phyloP scores from a whole-genome alignment of 176 grass and related monocot species.

The Bonia amplexicaulis region DNA sequence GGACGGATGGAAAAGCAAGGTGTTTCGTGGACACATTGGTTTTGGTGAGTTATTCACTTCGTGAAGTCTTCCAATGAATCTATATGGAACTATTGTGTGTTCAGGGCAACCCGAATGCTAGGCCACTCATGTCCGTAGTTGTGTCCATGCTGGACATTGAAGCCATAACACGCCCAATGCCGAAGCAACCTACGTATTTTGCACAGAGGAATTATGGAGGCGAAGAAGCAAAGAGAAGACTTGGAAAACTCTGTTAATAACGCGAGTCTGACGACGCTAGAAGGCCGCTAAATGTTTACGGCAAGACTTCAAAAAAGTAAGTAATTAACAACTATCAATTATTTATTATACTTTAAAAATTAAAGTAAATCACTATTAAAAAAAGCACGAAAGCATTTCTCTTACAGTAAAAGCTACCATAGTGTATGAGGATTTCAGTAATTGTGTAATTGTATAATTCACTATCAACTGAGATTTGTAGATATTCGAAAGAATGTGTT shows the following conservation, averaged over 20 bases:
- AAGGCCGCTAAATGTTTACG: background rate
- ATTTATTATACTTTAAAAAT: too few relatives aligned
- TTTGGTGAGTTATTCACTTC: background rate
- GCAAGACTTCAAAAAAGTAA: too few relatives aligned
- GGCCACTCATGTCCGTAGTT: background rate
- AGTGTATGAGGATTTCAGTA: too few relatives aligned
- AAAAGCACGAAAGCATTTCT: too few relatives aligned
- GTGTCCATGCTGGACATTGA: slow-evolving; percentile 16
- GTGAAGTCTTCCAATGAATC: background rate
- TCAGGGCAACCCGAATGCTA: background rate
- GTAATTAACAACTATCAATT: too few relatives aligned
- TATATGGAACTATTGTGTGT: background rate
- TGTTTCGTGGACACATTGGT: background rate
- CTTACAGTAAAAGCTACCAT: too few relatives aligned
- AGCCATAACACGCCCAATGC: background rate
- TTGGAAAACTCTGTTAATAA: background rate
- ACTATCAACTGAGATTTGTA: too few relatives aligned
- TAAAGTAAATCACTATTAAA: too few relatives aligned
- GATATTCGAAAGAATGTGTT: too few relatives aligned
- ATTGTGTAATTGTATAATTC: too few relatives aligned
- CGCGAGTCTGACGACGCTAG: background rate
- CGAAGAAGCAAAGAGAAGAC: background rate
- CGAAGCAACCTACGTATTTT: background rate
- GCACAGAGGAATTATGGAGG: background rate
- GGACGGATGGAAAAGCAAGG: background rate